A percentile compares a stretch with the other conserved stretches of the same genome.
These are phyloP conservation scores for Dalbergia oliveri DNA, from an alignment of 306 rosid species.

Conservation along the genomic window DNA sequence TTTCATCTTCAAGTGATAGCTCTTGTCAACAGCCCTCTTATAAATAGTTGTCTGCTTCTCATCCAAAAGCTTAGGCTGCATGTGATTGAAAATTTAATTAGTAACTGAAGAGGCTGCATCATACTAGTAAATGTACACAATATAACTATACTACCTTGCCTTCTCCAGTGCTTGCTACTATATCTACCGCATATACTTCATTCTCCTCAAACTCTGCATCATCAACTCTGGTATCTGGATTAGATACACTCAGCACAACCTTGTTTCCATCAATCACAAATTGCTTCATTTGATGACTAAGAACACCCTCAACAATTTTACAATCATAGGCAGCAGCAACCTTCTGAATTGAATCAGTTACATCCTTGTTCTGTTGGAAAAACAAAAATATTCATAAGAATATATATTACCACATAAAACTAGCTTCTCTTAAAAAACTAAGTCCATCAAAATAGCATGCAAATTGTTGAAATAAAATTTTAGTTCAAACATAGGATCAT, in stretches of 20 bases:
- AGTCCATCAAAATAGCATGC: neutral
- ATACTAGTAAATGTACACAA: neutral
- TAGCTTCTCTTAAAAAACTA: neutral
- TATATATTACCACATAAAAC: neutral
- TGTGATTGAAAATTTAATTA: neutral
- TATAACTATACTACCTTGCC: slow-evolving; percentile 71
- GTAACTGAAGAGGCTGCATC: slow-evolving; percentile 11
- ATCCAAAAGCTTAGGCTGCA: slow-evolving; percentile 93
- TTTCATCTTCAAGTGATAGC: slow-evolving; percentile 93
- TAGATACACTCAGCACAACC: slow-evolving; percentile 81
- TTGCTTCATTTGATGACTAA: slow-evolving; percentile 99
- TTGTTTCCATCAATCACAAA: slow-evolving; percentile 98
- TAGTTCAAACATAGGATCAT: neutral
- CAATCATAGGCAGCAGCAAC: slow-evolving; percentile 95
- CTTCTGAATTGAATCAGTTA: slow-evolving; percentile 93
- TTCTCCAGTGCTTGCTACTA: slow-evolving; percentile 93
- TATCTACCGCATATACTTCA: slow-evolving; percentile 92
- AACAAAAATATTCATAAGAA: neutral
- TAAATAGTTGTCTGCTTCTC: slow-evolving; percentile 99
- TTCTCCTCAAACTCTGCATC: slow-evolving; percentile 97
- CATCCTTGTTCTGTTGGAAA: slow-evolving; percentile 79
- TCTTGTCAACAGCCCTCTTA: slow-evolving; percentile 97
- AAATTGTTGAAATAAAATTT: neutral
- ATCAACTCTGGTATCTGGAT: slow-evolving; percentile 90
- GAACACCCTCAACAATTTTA: slow-evolving; percentile 98